Percentiles rank a stretch among this genome's conserved stretches.
These are phyloP conservation scores for Pleurotus tuoliensis DNA, from an alignment of 768 basidiomycete species.

Conservation along the genomic window DNA sequence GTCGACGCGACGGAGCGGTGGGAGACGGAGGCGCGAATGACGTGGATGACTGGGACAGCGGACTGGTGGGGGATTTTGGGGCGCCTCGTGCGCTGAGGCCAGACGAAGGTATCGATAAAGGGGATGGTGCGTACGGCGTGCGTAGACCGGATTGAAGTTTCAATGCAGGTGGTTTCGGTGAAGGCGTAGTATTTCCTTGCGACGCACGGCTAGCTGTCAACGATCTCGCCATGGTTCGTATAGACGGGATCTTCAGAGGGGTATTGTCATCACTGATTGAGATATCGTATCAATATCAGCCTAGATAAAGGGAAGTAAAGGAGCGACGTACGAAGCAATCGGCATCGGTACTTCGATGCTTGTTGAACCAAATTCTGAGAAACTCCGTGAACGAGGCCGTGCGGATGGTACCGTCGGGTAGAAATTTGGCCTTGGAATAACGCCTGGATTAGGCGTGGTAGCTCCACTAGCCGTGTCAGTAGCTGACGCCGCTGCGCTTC, in stretches of 20 bases:
- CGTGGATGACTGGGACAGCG: slow-evolving; percentile 25
- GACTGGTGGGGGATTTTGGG: slow-evolving; percentile 33
- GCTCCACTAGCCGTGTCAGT: no score
- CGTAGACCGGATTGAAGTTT: slow-evolving; percentile 19
- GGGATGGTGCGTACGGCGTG: slow-evolving; percentile 33
- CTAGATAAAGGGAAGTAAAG: slow-evolving; percentile 1
- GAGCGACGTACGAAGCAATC: slow-evolving; percentile 25
- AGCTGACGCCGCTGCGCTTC: no score
- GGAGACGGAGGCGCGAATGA: slow-evolving; percentile 18
- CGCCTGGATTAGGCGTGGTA: slow-evolving; percentile 9
- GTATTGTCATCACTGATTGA: slow-evolving; percentile 20
- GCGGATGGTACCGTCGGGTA: slow-evolving; percentile 48
- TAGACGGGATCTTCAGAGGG: slow-evolving; percentile 16
- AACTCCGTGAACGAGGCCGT: slow-evolving; percentile 72
- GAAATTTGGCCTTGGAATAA: slow-evolving; percentile 60
- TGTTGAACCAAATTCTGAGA: slow-evolving; percentile 62
- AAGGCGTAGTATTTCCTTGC: slow-evolving; percentile 9
- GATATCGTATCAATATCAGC: background rate
- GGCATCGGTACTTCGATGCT: slow-evolving; percentile 25
- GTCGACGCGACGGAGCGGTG: slow-evolving; percentile 14
- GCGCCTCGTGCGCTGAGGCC: slow-evolving; percentile 16
- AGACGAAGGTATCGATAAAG: slow-evolving; percentile 39
- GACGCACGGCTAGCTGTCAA: slow-evolving; percentile 12
- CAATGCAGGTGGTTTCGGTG: slow-evolving; percentile 18
- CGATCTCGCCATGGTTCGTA: slow-evolving; percentile 7